A percentile compares a stretch with the other conserved stretches of the same genome.
Evolutionary conservation across 306 rosid genomes (phyloP).

Genomic region (Dryas alaskensis): DNA sequence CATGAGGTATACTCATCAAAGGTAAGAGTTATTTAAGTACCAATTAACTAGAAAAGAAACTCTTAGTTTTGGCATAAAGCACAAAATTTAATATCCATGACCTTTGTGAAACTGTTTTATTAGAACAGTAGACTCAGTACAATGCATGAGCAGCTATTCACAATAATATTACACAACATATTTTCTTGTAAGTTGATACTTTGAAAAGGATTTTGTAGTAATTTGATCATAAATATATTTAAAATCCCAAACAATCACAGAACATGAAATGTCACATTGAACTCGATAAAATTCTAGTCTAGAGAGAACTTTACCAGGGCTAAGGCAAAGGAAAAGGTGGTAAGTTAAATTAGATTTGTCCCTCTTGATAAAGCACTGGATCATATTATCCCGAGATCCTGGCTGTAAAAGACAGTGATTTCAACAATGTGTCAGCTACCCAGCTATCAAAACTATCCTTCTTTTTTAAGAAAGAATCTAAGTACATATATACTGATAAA

Average conservation of each 20-base stretch:
- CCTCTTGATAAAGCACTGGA: constrained; percentile 92
- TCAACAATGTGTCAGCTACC: constrained; percentile 19
- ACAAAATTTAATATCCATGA: neutral
- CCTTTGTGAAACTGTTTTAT: neutral
- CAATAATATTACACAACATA: neutral
- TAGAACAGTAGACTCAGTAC: neutral
- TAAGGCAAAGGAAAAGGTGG: constrained; percentile 85
- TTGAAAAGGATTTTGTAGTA: neutral
- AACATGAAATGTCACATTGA: neutral
- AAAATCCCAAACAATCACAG: constrained; percentile 8
- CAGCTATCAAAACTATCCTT: neutral
- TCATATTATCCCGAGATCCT: constrained; percentile 70
- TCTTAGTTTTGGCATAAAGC: neutral
- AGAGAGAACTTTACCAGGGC: constrained; percentile 60
- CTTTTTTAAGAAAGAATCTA: neutral
- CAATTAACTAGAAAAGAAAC: neutral
- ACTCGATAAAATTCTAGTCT: neutral
- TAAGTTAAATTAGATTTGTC: constrained; percentile 84
- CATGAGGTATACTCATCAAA: neutral
- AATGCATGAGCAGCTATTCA: neutral
- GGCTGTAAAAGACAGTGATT: constrained; percentile 51
- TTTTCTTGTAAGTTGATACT: neutral
- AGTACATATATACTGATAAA: neutral
- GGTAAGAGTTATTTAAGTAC: neutral
- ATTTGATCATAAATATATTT: neutral